Percentiles rank a stretch among this genome's conserved stretches.
Evolutionary conservation across 768 basidiomycete species (phyloP).

Genomic region (Boletellus emodensis): DNA sequence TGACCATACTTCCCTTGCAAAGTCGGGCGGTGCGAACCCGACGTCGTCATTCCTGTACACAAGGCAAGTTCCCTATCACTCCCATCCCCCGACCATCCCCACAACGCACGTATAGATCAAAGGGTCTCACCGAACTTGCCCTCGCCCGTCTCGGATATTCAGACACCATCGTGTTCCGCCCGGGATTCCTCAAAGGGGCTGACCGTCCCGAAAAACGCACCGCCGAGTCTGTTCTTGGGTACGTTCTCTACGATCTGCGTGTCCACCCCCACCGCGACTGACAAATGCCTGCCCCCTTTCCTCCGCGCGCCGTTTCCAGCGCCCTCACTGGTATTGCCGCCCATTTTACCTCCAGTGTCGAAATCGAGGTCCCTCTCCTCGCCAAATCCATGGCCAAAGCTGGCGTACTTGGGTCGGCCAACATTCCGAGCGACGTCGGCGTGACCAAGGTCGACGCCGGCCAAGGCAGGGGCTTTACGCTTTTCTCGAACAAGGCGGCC

Average conservation of each 20-base stretch:
- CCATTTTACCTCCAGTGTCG: constrained; percentile 33
- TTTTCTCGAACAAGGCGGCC: constrained; percentile 54
- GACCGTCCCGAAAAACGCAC: constrained; percentile 40
- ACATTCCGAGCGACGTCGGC: constrained; percentile 41
- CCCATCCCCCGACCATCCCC: neutral
- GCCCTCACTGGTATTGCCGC: constrained; percentile 36
- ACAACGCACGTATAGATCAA: constrained; percentile 44
- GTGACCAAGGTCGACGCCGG: constrained; percentile 37
- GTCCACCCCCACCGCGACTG: neutral
- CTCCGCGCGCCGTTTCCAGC: constrained; percentile 22
- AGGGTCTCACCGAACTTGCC: constrained; percentile 69
- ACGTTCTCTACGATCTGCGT: constrained; percentile 11
- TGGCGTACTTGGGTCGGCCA: constrained; percentile 50
- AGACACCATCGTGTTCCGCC: constrained; percentile 69
- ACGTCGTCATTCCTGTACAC: constrained; percentile 50
- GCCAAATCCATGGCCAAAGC: constrained; percentile 53
- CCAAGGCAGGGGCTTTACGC: constrained; percentile 42
- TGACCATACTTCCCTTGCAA: neutral
- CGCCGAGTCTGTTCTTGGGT: constrained; percentile 44
- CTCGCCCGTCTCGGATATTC: constrained; percentile 65
- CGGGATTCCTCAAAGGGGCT: constrained; percentile 49
- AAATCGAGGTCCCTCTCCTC: constrained; percentile 49
- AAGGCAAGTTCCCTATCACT: constrained; percentile 29
- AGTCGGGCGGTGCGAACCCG: constrained; percentile 50
- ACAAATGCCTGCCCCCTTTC: no score